These are phyloP conservation scores for Marsdenia floribunda DNA, from an alignment of 257 asterid species.

Conservation along the genomic window DNA sequence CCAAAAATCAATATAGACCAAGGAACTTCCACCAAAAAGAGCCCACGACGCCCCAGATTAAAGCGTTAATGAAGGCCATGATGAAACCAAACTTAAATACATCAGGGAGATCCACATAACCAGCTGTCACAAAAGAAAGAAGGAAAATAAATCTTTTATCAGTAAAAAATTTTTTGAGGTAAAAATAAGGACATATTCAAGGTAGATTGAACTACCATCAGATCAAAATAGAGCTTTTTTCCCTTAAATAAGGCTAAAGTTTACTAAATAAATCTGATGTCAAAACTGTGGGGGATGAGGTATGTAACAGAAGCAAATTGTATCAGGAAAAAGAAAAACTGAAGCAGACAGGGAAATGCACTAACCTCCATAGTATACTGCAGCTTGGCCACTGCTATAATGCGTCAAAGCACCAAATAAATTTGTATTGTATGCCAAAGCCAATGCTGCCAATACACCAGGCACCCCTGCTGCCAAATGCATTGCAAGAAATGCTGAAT, in stretches of 20 bases:
- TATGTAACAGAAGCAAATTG: slow-evolving; percentile 1
- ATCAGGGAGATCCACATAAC: slow-evolving; percentile 89
- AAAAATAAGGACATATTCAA: not conserved
- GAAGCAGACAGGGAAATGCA: not conserved
- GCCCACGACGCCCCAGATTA: slow-evolving; percentile 73
- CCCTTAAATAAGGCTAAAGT: not conserved
- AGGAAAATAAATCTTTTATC: not conserved
- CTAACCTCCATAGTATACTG: slow-evolving; percentile 91
- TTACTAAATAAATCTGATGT: not conserved
- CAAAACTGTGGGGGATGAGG: not conserved
- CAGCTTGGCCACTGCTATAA: slow-evolving; percentile 98
- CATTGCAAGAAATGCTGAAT: slow-evolving; percentile 95
- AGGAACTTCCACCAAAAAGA: not conserved
- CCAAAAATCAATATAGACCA: no score
- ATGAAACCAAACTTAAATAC: slow-evolving; percentile 79
- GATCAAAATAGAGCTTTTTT: not conserved
- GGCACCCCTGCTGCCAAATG: slow-evolving; percentile 91
- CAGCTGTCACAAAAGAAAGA: slow-evolving; percentile 29
- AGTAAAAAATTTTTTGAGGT: not conserved
- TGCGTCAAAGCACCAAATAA: slow-evolving; percentile 92
- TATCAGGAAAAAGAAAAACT: not conserved
- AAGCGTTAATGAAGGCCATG: slow-evolving; percentile 74
- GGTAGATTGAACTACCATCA: not conserved
- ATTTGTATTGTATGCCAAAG: slow-evolving; percentile 84
- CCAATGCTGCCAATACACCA: slow-evolving; percentile 71